phyloP scores from a whole-genome alignment of 1,139 yeast species.

The Candida glucosophila region DNA sequence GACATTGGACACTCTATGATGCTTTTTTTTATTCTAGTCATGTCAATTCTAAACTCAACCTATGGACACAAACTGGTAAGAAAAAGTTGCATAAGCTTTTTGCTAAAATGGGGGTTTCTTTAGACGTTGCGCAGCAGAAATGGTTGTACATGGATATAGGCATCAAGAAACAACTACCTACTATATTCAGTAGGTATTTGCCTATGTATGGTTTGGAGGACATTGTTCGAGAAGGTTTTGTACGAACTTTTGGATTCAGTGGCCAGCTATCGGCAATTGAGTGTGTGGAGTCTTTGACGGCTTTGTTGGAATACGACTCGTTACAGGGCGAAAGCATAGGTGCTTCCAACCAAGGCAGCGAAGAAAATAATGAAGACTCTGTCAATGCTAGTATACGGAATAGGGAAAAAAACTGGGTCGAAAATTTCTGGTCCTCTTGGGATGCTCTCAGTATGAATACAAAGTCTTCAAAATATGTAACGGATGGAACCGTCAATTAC shows the following conservation, averaged over 20 bases:
- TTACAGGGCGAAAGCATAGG: too few species aligned
- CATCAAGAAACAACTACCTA: slow-evolving; percentile 64
- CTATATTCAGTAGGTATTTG: slow-evolving; percentile 61
- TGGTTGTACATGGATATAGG: slow-evolving; percentile 88
- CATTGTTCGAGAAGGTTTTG: slow-evolving; percentile 76
- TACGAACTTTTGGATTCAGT: slow-evolving; percentile 76
- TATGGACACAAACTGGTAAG: slow-evolving; percentile 91
- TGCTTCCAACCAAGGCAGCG: slow-evolving; percentile 12
- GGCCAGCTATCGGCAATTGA: slow-evolving; percentile 91
- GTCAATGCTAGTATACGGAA: slow-evolving; percentile 37
- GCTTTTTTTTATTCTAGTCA: slow-evolving; percentile 84
- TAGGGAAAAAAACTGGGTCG: slow-evolving; percentile 70
- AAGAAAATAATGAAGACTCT: slow-evolving; percentile 23
- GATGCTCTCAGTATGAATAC: slow-evolving; percentile 59
- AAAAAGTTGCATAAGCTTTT: slow-evolving; percentile 81
- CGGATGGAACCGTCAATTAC: slow-evolving; percentile 8
- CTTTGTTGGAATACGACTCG: slow-evolving; percentile 64
- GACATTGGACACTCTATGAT: slow-evolving; percentile 92
- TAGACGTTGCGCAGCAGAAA: slow-evolving; percentile 80
- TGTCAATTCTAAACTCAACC: slow-evolving; percentile 75
- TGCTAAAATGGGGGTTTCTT: slow-evolving; percentile 93
- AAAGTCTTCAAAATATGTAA: slow-evolving; percentile 7
- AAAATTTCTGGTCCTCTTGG: slow-evolving; percentile 93
- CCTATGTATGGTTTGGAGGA: slow-evolving; percentile 79
- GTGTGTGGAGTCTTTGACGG: slow-evolving; percentile 81